These are phyloP conservation scores for Ganoderma sp. DNA, from an alignment of 1,284 basidiomycete genomes.

Conservation along the genomic window DNA sequence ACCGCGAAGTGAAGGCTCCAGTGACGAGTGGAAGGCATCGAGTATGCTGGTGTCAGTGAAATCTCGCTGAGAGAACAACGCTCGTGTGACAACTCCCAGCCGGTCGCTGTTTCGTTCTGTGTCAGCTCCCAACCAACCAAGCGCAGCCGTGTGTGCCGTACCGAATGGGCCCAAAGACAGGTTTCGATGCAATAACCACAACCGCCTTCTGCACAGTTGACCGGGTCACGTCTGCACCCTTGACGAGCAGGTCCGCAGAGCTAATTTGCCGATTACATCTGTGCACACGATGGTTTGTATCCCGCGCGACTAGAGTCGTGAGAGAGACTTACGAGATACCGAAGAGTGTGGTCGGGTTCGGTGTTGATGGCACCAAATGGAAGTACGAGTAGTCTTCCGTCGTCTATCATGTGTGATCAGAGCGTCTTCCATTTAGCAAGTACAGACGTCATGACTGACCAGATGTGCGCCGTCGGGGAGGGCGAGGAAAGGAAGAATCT, in stretches of 20 bases:
- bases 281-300: slow-evolving; percentile 22
- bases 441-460: slow-evolving; percentile 47
- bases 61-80: slow-evolving; percentile 89
- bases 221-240: slow-evolving; percentile 88
- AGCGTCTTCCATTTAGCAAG: neutral
- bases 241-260: slow-evolving; percentile 80
- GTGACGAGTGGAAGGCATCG: slow-evolving; percentile 78
- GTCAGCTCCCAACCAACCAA: neutral
- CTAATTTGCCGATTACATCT: slow-evolving; percentile 97
- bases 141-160: slow-evolving; percentile 37
- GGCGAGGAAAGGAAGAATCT: slow-evolving; percentile 94
- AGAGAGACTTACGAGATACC: slow-evolving; percentile 83
- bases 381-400: slow-evolving; percentile 98
- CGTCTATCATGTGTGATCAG: slow-evolving; percentile 54
- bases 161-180: slow-evolving; percentile 88
- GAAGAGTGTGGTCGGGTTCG: slow-evolving; percentile 83
- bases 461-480: slow-evolving; percentile 97
- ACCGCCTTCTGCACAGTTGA: slow-evolving; percentile 98
- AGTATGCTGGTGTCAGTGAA: slow-evolving; percentile 86
- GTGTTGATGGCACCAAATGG: slow-evolving; percentile 76
- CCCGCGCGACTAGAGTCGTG: neutral
- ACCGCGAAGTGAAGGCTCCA: slow-evolving; percentile 70
- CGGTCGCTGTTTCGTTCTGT: slow-evolving; percentile 66
- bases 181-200: slow-evolving; percentile 90
- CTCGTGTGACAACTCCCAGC: slow-evolving; percentile 93